Percentiles rank a stretch among this genome's conserved stretches.
Conservation (phyloP, 1,139 yeast genomes). For the Geotrichum restrictum region DNA sequence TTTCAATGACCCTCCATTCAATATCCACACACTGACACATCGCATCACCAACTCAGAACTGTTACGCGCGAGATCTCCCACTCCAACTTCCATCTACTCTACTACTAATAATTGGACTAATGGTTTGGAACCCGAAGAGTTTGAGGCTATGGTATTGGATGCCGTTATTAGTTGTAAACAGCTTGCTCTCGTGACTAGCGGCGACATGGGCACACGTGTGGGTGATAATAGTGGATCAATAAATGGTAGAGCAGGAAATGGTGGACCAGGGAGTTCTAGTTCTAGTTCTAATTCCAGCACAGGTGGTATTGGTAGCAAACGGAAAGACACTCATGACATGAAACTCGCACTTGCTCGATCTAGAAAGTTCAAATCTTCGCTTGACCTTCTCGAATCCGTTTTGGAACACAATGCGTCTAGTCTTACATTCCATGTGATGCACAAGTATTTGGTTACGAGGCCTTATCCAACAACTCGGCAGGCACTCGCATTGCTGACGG, state of each 20-base stretch:
- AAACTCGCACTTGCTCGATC: slow-evolving; percentile 6
- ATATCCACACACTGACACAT: slow-evolving; percentile 11
- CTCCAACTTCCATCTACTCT: background rate
- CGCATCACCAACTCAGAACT: slow-evolving; percentile 17
- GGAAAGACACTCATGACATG: slow-evolving; percentile 9
- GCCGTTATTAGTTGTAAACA: slow-evolving; percentile 17
- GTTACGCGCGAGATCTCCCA: background rate
- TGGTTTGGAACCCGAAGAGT: background rate
- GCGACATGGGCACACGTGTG: background rate
- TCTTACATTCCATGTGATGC: slow-evolving; percentile 1
- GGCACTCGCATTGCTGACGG: background rate
- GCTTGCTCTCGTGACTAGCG: background rate
- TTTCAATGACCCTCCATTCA: slow-evolving; percentile 21
- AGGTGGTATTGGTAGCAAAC: slow-evolving; percentile 5
- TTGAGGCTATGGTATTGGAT: slow-evolving; percentile 12
- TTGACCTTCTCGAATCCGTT: slow-evolving; percentile 8
- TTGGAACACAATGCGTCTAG: slow-evolving; percentile 2
- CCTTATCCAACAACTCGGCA: slow-evolving; percentile 18
- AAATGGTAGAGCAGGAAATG: too few species aligned
- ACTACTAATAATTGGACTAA: too few species aligned
- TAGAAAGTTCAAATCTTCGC: slow-evolving; percentile 9
- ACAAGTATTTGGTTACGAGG: slow-evolving; percentile 4
- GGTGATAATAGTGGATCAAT: too few species aligned
- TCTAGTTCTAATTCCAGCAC: too few species aligned
- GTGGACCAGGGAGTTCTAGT: too few species aligned